A percentile compares a stretch with the other conserved stretches of the same genome.
Conservation (phyloP, 2,329 filamentous ascomycete genomes). For the Colletotrichum somersetense region DNA sequence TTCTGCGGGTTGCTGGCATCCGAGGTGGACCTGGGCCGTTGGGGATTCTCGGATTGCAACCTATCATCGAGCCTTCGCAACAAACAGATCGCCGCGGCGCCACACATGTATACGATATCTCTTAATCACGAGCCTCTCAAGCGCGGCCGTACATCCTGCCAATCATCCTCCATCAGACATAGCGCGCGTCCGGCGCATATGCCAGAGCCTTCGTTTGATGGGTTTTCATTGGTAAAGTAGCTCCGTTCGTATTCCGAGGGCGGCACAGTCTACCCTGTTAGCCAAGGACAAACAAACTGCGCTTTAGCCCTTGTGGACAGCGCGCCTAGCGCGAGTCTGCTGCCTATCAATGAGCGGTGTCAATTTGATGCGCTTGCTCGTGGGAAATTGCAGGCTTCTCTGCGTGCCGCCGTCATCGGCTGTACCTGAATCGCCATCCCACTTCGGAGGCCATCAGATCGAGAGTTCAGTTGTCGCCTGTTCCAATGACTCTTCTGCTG, state of each 20-base stretch:
- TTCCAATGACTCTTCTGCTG: not conserved
- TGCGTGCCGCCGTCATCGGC: not conserved
- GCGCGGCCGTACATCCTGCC: constrained; percentile 8
- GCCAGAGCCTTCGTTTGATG: not conserved
- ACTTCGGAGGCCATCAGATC: not conserved
- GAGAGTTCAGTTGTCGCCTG: not conserved
- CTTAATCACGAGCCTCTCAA: not conserved
- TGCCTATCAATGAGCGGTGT: not conserved
- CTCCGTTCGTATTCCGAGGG: not conserved
- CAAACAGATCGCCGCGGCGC: constrained; percentile 6
- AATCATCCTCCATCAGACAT: not conserved
- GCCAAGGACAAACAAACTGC: not conserved
- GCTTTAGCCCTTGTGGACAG: not conserved
- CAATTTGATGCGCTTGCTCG: not conserved
- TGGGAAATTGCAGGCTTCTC: too few relatives aligned
- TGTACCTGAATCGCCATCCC: not conserved
- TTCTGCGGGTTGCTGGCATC: not conserved
- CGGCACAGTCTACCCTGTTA: not conserved
- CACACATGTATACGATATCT: constrained; percentile 10
- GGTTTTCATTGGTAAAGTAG: not conserved
- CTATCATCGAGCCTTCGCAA: constrained; percentile 1
- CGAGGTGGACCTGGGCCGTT: constrained; percentile 5
- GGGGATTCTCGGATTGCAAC: constrained; percentile 6
- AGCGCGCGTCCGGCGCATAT: not conserved
- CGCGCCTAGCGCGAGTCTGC: constrained; percentile 7